phyloP scores from a whole-genome alignment of 2,329 filamentous ascomycete genomes.

The Colletotrichum tofieldiae region DNA sequence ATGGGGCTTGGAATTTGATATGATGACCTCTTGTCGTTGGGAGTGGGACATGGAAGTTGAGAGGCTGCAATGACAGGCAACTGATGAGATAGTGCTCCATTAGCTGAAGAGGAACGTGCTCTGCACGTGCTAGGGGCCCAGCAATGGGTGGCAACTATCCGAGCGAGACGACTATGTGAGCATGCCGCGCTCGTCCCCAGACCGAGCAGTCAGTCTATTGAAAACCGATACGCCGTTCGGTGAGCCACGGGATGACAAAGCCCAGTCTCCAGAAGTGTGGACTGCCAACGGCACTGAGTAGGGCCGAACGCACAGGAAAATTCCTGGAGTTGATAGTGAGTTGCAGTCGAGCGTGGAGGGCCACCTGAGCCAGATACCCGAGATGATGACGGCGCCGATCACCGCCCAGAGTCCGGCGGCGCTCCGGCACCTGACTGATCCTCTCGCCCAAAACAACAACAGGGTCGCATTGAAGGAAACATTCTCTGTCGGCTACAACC shows the following conservation, averaged over 20 bases:
- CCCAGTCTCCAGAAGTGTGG: constrained; percentile 1
- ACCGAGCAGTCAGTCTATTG: constrained; percentile 36
- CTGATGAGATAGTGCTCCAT: constrained; percentile 29
- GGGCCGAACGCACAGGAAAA: constrained; percentile 39
- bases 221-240: constrained; percentile 13
- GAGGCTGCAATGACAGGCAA: constrained; percentile 3
- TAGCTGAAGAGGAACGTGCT: constrained; percentile 24
- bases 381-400: constrained; percentile 45
- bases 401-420: constrained; percentile 30
- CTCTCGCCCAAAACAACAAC: constrained; percentile 26
- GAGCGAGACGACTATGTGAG: constrained; percentile 7
- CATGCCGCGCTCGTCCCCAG: constrained; percentile 30
- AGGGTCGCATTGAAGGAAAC: constrained; percentile 42
- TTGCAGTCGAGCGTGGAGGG: constrained; percentile 38
- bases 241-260: constrained; percentile 15
- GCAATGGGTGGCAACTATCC: constrained; percentile 1
- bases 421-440: constrained; percentile 43
- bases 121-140: constrained; percentile 2
- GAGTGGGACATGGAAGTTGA: constrained; percentile 39
- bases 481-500: constrained; percentile 29
- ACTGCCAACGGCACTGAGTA: constrained; percentile 29
- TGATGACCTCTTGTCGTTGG: constrained; percentile 30
- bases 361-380: constrained; percentile 44
- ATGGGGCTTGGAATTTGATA: constrained; percentile 33
- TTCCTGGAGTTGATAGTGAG: constrained; percentile 32